Evolutionary conservation across 257 asterid species (phyloP), one percentile per base, ranked within the genome.

Genomic region (Asclepias syriaca): DNA sequence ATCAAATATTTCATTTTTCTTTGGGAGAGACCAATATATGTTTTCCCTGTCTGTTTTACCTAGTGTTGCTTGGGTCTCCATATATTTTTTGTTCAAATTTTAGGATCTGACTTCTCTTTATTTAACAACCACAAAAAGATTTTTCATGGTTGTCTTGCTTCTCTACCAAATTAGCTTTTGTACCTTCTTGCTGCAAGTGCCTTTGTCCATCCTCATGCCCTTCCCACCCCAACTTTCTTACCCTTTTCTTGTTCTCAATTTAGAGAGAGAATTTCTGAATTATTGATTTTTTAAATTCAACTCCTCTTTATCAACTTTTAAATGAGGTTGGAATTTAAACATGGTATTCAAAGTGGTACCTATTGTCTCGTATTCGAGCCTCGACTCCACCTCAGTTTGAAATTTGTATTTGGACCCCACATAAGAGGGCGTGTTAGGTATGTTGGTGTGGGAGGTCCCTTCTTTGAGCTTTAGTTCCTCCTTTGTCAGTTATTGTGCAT

Each of bases 141-240:
- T 5, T 27, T 8, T 27, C 22, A 2, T 67, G 58, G 39, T 4
- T 48, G 15, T 49, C 14, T 22, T 67, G 71, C 45, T 1, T 45
- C 43, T 24, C 5, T 63, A 59, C 56, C 70, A 37, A 72, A 51
- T 72, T 54, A 29, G 50, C n/a, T 32, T 9, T 50, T 65, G n/a
- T 43, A n/a, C 15, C 34, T 11, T 57, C 60, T 21, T n/a, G 60
- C 46, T 68, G 46, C 51, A 66, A 46, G 24, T 21, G 2, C 49
- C 34, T 22, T 22, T 66, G 71, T 6, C 58, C 54, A 2, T 22
- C 51, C 19, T 16, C 34, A 2, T 10, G 7, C 61, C n/a, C 56
- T 18, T 5, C 56, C 14, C 18, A 48, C 53, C 60, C 29, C n/a
- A 6, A 18, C 7, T 21, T 57, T 11, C 29, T 11, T n/a, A n/a